phyloP scores from a whole-genome alignment of 1,139 yeast species.

The Yamadazyma dendronema region DNA sequence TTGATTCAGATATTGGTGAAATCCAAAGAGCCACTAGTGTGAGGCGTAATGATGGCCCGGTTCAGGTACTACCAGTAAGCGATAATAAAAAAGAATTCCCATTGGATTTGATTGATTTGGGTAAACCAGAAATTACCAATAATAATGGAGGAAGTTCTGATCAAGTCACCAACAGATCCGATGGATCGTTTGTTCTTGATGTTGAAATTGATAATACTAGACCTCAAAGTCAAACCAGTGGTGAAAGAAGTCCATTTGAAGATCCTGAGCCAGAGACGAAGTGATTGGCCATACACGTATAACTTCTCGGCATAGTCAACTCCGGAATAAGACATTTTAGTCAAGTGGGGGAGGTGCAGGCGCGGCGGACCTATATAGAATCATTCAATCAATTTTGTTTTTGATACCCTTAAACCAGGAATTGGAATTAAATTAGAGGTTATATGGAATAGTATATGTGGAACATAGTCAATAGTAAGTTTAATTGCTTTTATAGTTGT shows the following conservation, averaged over 20 bases:
- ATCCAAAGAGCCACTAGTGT: constrained; percentile 45
- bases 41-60: constrained; percentile 17
- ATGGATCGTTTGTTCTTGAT: constrained; percentile 36
- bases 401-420: no score
- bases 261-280: no score
- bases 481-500: neutral
- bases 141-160: constrained; percentile 7
- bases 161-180: constrained; percentile 9
- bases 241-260: constrained; percentile 27
- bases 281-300: neutral
- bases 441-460: neutral
- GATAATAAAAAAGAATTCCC: constrained; percentile 10
- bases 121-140: constrained; percentile 12
- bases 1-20: constrained; percentile 49
- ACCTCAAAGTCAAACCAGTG: constrained; percentile 21
- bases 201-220: constrained; percentile 30
- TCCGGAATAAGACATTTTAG: neutral
- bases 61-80: constrained; percentile 8
- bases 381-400: no score
- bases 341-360: neutral
- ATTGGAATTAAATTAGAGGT: no score
- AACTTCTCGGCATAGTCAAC: neutral
- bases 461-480: neutral
- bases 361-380: neutral
- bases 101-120: constrained; percentile 15